phyloP scores from a whole-genome alignment of 257 asterid genomes.

The Nicotiana otophora region DNA sequence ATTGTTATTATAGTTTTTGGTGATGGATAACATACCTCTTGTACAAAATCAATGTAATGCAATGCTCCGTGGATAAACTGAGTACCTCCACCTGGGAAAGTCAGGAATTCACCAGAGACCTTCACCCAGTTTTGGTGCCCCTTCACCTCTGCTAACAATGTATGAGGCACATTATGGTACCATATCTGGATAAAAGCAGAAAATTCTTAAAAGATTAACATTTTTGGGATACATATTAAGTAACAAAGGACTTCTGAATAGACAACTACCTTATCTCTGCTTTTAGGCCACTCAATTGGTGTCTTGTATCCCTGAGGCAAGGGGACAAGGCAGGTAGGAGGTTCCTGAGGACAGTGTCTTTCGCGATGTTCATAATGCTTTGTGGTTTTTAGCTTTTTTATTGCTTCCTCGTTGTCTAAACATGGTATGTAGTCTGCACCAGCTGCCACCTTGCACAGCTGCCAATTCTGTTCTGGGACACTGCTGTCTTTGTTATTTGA shows the following conservation, averaged over 20 bases:
- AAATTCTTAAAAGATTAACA: neutral
- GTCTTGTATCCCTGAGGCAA: slow-evolving; percentile 64
- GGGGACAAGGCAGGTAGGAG: slow-evolving; percentile 75
- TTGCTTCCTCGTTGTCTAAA: slow-evolving; percentile 69
- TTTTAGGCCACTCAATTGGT: slow-evolving; percentile 69
- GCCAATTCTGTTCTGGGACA: slow-evolving; percentile 38
- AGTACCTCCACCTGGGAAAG: slow-evolving; percentile 97
- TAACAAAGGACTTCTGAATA: neutral
- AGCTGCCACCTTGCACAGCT: slow-evolving; percentile 64
- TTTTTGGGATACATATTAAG: neutral
- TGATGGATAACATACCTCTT: slow-evolving; percentile 43
- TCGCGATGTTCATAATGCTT: slow-evolving; percentile 76
- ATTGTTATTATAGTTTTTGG: slow-evolving; percentile 1
- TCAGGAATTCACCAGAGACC: slow-evolving; percentile 74
- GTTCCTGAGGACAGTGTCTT: slow-evolving; percentile 74
- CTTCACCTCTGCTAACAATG: slow-evolving; percentile 61
- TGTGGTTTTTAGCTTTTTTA: slow-evolving; percentile 43
- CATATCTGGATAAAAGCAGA: slow-evolving; percentile 53
- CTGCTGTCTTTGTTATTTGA: slow-evolving; percentile 29
- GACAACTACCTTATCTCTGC: slow-evolving; percentile 72
- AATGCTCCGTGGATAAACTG: slow-evolving; percentile 86
- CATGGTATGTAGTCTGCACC: slow-evolving; percentile 83
- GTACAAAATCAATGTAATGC: slow-evolving; percentile 74
- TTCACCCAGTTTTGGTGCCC: slow-evolving; percentile 96
- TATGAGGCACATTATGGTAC: slow-evolving; percentile 81